phyloP scores from a whole-genome alignment of 345 rosid species.

The Streptanthus diversifolius region DNA sequence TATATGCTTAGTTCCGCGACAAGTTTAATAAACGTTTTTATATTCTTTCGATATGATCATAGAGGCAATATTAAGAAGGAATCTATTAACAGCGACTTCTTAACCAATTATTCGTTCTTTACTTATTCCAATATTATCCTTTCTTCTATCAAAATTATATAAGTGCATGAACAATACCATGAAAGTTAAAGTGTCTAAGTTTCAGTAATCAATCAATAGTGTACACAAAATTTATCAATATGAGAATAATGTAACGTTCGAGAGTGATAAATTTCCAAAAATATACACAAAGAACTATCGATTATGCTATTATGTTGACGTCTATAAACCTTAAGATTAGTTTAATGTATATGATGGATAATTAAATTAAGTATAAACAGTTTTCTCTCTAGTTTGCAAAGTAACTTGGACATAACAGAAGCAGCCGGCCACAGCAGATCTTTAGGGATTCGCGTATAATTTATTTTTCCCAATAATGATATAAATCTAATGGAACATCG shows the following conservation, averaged over 20 bases:
- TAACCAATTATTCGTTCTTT: constrained; percentile 25
- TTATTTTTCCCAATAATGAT: not conserved
- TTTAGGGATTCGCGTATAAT: constrained; percentile 48
- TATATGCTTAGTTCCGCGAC: constrained; percentile 22
- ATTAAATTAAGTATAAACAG: too few relatives aligned
- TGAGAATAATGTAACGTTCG: not conserved
- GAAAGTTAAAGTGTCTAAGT: not conserved
- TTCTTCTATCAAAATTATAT: not conserved
- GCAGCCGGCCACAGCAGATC: constrained; percentile 47
- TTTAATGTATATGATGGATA: not conserved
- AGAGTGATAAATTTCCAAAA: not conserved
- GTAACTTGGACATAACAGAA: constrained; percentile 26
- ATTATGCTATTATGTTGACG: not conserved
- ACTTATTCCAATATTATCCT: constrained; percentile 3
- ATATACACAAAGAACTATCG: not conserved
- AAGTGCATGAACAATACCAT: constrained; percentile 20
- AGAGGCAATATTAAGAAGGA: not conserved
- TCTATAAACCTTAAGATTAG: not conserved
- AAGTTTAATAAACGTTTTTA: not conserved
- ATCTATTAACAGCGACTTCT: constrained; percentile 18
- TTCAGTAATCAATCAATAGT: not conserved
- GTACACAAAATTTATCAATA: not conserved
- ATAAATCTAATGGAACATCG: not conserved
- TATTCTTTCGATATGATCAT: not conserved
- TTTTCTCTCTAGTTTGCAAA: not conserved